A percentile compares a stretch with the other conserved stretches of the same genome.
These are phyloP conservation scores for Akanthomyces dipterigenus DNA, from an alignment of 2,329 filamentous ascomycete species.

Conservation along the genomic window DNA sequence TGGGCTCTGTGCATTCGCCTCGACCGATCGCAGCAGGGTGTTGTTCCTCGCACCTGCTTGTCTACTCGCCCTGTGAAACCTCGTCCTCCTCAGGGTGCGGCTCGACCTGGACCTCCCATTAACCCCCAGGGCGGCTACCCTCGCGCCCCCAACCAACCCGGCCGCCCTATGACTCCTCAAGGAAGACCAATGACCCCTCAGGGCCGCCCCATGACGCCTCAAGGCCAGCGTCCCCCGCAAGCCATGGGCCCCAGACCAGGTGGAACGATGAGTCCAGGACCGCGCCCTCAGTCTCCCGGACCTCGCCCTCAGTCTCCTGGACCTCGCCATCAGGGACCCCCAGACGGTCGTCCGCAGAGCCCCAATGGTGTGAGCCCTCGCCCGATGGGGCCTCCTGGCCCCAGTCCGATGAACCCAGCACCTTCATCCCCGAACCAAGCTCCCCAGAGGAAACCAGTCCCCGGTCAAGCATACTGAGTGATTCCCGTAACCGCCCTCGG, in stretches of 20 bases:
- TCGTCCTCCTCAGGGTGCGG: conserved; percentile 49
- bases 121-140: conserved; percentile 30
- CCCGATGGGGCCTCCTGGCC: conserved; percentile 36
- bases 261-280: conserved; percentile 2
- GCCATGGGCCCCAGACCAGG: conserved; percentile 14
- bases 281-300: conserved; percentile 25
- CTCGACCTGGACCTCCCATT: conserved; percentile 46
- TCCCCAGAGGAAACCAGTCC: conserved; percentile 43
- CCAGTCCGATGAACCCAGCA: conserved; percentile 38
- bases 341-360: conserved; percentile 32
- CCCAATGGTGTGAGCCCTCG: conserved; percentile 33
- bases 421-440: conserved; percentile 26
- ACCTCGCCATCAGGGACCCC: conserved; percentile 27
- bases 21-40: conserved; percentile 86
- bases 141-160: conserved; percentile 21
- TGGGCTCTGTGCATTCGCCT: conserved; percentile 93
- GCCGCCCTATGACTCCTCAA: conserved; percentile 13
- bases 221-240: conserved; percentile 34
- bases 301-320: conserved; percentile 41
- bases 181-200: conserved; percentile 35
- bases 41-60: conserved; percentile 86
- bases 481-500: background rate
- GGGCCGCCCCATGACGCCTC: conserved; percentile 24
- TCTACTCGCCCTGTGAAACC: conserved; percentile 90
- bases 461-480: conserved; percentile 44